A percentile compares a stretch with the other conserved stretches of the same genome.
These are phyloP conservation scores for Jatropha podagrica DNA, from an alignment of 441 rosid species.

Conservation along the genomic window DNA sequence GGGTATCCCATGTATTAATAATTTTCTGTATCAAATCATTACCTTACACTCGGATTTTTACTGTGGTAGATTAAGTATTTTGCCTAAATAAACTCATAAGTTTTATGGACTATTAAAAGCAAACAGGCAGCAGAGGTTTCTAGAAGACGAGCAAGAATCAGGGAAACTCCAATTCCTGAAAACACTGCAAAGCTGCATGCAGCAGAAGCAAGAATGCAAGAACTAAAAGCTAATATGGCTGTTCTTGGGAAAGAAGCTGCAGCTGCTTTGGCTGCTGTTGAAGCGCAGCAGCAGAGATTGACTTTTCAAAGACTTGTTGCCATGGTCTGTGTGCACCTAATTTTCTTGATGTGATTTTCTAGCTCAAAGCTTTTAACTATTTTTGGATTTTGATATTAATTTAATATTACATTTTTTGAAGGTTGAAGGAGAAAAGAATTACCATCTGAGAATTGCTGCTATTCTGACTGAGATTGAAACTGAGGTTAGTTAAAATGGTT, in stretches of 20 bases:
- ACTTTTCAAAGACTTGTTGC: constrained; percentile 90
- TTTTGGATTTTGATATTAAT: constrained; percentile 14
- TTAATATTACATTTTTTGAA: constrained; percentile 27
- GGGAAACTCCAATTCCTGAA: constrained; percentile 80
- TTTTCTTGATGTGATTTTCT: constrained; percentile 16
- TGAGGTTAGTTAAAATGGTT: constrained; percentile 58
- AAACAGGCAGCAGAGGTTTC: constrained; percentile 69
- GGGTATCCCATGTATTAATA: constrained; percentile 1
- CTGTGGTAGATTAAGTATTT: constrained; percentile 12
- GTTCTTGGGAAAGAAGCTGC: constrained; percentile 95
- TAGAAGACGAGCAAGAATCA: constrained; percentile 71
- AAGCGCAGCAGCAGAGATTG: constrained; percentile 81
- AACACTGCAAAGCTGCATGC: constrained; percentile 84
- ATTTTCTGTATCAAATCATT: constrained; percentile 1
- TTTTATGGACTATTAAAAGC: constrained; percentile 27
- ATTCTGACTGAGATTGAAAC: constrained; percentile 91
- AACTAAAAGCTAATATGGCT: constrained; percentile 84
- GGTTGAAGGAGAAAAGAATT: constrained; percentile 95
- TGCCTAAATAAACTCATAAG: constrained; percentile 27
- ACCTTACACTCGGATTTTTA: constrained; percentile 7
- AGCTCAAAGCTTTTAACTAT: constrained; percentile 3
- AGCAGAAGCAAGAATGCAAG: constrained; percentile 84
- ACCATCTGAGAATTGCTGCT: constrained; percentile 81
- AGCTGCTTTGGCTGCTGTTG: constrained; percentile 90
- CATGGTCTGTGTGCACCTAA: constrained; percentile 47